phyloP scores from a whole-genome alignment of 2,329 filamentous ascomycete species.

The Cercospora berteroae region DNA sequence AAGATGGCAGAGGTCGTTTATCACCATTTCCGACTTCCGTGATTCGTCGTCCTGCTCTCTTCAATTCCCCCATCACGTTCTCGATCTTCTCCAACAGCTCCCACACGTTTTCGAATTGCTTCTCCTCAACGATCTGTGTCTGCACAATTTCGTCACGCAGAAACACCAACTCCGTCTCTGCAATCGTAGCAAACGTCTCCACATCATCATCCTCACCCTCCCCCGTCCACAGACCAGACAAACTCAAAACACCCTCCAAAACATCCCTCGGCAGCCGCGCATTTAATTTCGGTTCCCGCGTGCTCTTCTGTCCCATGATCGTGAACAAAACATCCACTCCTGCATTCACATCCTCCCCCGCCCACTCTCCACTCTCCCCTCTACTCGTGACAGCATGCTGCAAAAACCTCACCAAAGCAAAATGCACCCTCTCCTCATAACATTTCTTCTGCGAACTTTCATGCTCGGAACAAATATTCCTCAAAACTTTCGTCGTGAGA shows the following conservation, averaged over 20 bases:
- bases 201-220: constrained; percentile 15
- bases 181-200: constrained; percentile 27
- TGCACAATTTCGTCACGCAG: constrained; percentile 30
- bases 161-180: constrained; percentile 30
- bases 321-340: constrained; percentile 31
- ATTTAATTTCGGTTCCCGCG: constrained; percentile 6
- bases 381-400: background rate
- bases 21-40: constrained; percentile 1
- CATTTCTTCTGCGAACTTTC: constrained; percentile 29
- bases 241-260: constrained; percentile 14
- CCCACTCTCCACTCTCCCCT: background rate
- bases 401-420: constrained; percentile 21
- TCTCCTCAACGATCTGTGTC: constrained; percentile 20
- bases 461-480: constrained; percentile 45
- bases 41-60: background rate
- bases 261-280: constrained; percentile 17
- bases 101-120: constrained; percentile 25
- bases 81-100: constrained; percentile 21
- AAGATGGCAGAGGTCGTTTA: background rate
- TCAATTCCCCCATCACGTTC: constrained; percentile 1
- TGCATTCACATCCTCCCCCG: background rate
- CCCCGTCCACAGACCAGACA: constrained; percentile 16
- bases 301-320: constrained; percentile 29
- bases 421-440: constrained; percentile 25
- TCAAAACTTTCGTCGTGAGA: constrained; percentile 42